phyloP scores from a whole-genome alignment of 306 rosid genomes.

The Sesbania bispinosa region DNA sequence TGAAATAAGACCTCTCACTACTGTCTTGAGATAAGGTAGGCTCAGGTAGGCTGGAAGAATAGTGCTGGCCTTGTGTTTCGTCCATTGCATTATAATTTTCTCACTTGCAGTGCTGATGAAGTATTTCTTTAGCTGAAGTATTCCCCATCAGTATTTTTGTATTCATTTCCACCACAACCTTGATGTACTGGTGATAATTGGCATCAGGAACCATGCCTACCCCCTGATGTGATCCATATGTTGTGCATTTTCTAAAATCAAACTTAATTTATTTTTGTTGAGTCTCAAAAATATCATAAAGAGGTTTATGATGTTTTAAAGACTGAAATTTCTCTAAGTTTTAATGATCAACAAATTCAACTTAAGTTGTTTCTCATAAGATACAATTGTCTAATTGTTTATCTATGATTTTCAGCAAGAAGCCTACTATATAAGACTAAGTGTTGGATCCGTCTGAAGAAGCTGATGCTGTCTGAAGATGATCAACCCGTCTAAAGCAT shows the following conservation, averaged over 20 bases:
- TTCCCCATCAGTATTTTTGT: background rate
- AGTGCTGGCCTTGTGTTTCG: conserved; percentile 30
- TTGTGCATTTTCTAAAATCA: conserved; percentile 6
- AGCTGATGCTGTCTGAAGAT: too few species aligned
- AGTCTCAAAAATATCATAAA: too few species aligned
- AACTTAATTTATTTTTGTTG: too few species aligned
- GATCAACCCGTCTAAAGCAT: too few species aligned
- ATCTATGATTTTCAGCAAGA: too few species aligned
- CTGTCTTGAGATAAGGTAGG: conserved; percentile 28
- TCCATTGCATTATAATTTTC: conserved; percentile 45
- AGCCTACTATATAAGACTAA: too few species aligned
- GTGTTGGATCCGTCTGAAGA: too few species aligned
- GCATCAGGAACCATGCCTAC: background rate
- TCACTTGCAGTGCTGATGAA: conserved; percentile 10
- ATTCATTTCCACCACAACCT: conserved; percentile 22
- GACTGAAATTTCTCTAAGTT: too few species aligned
- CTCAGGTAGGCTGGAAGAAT: conserved; percentile 32
- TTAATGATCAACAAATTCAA: too few species aligned
- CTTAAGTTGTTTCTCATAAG: too few species aligned
- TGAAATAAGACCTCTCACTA: conserved; percentile 24
- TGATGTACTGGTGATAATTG: background rate
- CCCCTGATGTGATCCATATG: background rate
- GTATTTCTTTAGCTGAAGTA: conserved; percentile 1
- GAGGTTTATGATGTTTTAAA: too few species aligned
- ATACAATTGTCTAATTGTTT: too few species aligned